These are phyloP conservation scores for Phytophthora cajani DNA, from an alignment of 352 stramenopile species.

Conservation along the genomic window DNA sequence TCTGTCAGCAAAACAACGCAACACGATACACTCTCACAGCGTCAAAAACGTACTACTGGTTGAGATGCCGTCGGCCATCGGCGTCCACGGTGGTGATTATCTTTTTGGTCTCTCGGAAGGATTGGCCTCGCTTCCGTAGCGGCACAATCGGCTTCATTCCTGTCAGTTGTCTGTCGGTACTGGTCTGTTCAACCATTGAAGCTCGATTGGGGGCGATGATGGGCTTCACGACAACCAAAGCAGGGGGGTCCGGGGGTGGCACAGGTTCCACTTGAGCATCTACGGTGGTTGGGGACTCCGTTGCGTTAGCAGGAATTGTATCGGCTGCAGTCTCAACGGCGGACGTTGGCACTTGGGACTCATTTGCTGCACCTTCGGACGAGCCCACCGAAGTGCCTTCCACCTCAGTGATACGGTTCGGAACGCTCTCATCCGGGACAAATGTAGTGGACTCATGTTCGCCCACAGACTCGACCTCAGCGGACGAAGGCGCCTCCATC, in stretches of 20 bases:
- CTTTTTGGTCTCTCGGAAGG: constrained; percentile 70
- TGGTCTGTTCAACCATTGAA: constrained; percentile 16
- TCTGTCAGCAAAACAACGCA: neutral
- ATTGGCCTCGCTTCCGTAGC: constrained; percentile 67
- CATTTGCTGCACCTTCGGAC: constrained; percentile 3
- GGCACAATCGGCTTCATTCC: constrained; percentile 67
- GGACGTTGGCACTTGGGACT: neutral
- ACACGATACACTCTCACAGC: neutral
- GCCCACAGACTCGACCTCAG: neutral
- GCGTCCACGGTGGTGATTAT: constrained; percentile 60
- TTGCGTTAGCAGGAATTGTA: neutral
- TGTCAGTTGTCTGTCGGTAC: constrained; percentile 47
- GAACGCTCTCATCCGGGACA: neutral
- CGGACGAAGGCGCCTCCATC: constrained; percentile 12
- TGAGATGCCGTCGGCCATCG: constrained; percentile 63
- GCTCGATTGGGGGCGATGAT: constrained; percentile 16
- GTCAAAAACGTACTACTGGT: constrained; percentile 68
- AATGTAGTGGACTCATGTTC: neutral
- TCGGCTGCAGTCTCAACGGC: neutral
- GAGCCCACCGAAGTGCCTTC: constrained; percentile 5
- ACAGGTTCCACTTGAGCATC: neutral
- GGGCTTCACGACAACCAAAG: constrained; percentile 27
- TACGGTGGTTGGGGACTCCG: neutral
- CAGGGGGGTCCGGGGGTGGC: constrained; percentile 10
- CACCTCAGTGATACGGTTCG: neutral